Evolutionary conservation across 768 basidiomycete species (phyloP), one percentile per base, ranked within the genome.

Genomic region (Xanthoconium stramineum): DNA sequence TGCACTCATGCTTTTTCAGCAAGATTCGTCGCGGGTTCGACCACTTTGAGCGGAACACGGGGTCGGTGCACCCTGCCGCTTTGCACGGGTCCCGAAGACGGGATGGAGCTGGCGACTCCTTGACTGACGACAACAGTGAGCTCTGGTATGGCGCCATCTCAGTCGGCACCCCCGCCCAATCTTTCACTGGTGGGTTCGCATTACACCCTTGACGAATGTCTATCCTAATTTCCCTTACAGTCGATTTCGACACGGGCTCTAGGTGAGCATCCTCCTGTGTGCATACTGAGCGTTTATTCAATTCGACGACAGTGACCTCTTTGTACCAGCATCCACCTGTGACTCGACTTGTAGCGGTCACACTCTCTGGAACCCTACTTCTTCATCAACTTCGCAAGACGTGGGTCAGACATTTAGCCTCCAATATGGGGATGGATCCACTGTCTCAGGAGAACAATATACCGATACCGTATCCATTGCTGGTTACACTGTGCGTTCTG

Each of bases 381-480:
- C 28, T 6, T 68, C 66, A 29, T 65, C 66, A 1, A 71, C 74
- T 3, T 55, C 76, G 2, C 28, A 50, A 0, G 59, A 66, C 47
- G 14, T 61, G 28, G 40, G 51, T 6, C 43, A 66, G 33, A 37
- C 55, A 1, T 74, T 76, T 57, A 39, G 19, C 3, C 62, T 78
- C 44, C 0, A 19, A 4, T 80, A 73, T 56, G 75, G 73, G 15
- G 75, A 76, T 48, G 75, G 76, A 1, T 24, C 48, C 13, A 47
- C 50, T 1, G 73, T 74, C 14, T 36, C 47, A 0, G 80, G 77
- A 9, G 55, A 64, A n/a, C 65, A 73, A 47, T 81, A 74, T 61
- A 68, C 51, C 7, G 80, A 81, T 51, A 63, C 49, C 0, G 50
- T 64, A 1, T 43, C 56, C 2, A 24, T 62, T 29, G 49, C 51